Percentiles rank a stretch among this genome's conserved stretches.
Conservation (phyloP, 1,284 basidiomycete species). For the Coniophora puteana region DNA sequence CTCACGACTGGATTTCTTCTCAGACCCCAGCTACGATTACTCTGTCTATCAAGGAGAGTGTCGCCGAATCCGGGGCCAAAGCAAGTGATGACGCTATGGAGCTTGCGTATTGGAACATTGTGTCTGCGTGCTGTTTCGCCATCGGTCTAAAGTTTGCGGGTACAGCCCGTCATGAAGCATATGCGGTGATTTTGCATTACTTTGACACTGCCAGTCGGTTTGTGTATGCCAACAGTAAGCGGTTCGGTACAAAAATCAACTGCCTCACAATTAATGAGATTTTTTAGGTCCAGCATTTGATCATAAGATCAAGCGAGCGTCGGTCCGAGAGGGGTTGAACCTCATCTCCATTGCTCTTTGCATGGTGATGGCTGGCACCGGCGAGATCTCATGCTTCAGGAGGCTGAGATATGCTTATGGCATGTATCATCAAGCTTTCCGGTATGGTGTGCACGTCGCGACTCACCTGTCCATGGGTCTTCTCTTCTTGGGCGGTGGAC, state of each 20-base stretch:
- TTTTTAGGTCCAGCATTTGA: slow-evolving; percentile 71
- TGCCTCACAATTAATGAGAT: neutral
- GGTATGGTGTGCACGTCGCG: slow-evolving; percentile 90
- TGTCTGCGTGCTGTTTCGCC: slow-evolving; percentile 89
- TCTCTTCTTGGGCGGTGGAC: slow-evolving; percentile 91
- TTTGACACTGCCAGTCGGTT: slow-evolving; percentile 75
- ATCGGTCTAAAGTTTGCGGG: slow-evolving; percentile 94
- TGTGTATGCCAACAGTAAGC: slow-evolving; percentile 60
- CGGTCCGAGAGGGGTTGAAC: slow-evolving; percentile 87
- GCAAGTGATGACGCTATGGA: slow-evolving; percentile 74
- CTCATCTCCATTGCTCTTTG: slow-evolving; percentile 82
- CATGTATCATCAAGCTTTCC: slow-evolving; percentile 77
- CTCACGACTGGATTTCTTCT: slow-evolving; percentile 72
- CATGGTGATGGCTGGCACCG: slow-evolving; percentile 96
- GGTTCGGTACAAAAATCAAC: neutral
- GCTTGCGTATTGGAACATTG: slow-evolving; percentile 84
- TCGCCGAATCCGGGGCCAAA: slow-evolving; percentile 42
- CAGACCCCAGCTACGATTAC: slow-evolving; percentile 75
- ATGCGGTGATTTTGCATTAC: slow-evolving; percentile 76
- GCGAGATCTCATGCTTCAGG: slow-evolving; percentile 87
- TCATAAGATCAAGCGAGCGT: slow-evolving; percentile 79
- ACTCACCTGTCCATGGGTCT: slow-evolving; percentile 91
- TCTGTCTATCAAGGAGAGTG: slow-evolving; percentile 50
- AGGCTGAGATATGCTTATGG: slow-evolving; percentile 90
- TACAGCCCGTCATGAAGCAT: slow-evolving; percentile 84